These are phyloP conservation scores for Sporothrix inflata DNA, from an alignment of 2,329 filamentous ascomycete species.

Conservation along the genomic window DNA sequence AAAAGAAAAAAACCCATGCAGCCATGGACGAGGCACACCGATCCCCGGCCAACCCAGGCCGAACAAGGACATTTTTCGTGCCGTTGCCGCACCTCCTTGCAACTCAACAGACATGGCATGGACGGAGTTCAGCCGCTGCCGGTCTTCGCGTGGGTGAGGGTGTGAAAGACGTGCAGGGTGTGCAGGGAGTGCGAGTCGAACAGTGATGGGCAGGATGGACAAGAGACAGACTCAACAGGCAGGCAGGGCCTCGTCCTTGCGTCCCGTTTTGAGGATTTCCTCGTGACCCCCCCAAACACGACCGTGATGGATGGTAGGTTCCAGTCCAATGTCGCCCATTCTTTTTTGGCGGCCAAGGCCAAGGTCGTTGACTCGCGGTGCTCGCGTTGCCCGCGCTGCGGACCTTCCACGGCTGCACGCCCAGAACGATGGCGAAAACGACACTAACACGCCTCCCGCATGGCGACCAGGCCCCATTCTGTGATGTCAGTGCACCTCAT, in stretches of 20 bases:
- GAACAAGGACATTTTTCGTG: slow-evolving; percentile 20
- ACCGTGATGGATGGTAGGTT: neutral
- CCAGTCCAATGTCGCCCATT: neutral
- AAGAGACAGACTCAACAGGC: neutral
- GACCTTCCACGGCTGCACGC: neutral
- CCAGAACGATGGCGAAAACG: slow-evolving; percentile 27
- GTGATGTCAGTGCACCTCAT: neutral
- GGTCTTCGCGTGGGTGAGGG: neutral
- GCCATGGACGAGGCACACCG: slow-evolving; percentile 1
- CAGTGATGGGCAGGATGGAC: neutral
- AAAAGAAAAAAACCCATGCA: neutral
- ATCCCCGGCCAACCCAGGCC: slow-evolving; percentile 3
- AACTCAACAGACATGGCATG: neutral
- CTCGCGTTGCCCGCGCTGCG: neutral
- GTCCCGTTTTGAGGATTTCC: neutral
- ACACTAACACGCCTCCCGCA: slow-evolving; percentile 23
- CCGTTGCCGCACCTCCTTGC: slow-evolving; percentile 10
- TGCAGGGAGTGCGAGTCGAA: neutral
- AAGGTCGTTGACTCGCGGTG: neutral
- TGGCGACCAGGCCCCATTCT: slow-evolving; percentile 4
- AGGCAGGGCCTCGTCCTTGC: neutral
- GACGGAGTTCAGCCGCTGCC: neutral
- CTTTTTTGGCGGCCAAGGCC: neutral
- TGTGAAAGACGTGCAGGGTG: neutral
- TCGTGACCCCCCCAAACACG: neutral